These are phyloP conservation scores for Pythium insidiosum DNA, from an alignment of 352 stramenopile genomes.

Conservation along the genomic window DNA sequence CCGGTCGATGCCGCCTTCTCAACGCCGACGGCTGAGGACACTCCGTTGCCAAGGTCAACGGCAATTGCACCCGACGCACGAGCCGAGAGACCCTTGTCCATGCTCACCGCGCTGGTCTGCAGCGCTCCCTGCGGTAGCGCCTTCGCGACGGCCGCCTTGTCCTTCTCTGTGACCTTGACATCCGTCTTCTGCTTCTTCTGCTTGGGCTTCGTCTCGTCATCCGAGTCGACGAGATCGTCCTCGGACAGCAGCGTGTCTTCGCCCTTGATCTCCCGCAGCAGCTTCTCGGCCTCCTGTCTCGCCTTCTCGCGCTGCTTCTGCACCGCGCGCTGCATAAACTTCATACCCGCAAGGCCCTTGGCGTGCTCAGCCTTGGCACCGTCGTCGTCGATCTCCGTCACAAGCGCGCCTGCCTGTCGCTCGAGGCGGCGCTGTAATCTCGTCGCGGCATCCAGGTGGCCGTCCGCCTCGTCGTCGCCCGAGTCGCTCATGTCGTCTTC, in stretches of 20 bases:
- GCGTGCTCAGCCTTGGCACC: slow-evolving; percentile 37
- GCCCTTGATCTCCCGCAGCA: slow-evolving; percentile 92
- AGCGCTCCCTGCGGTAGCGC: slow-evolving; percentile 40
- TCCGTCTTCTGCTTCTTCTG: slow-evolving; percentile 32
- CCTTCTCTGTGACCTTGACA: slow-evolving; percentile 27
- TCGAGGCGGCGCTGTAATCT: slow-evolving; percentile 54
- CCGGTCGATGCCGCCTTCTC: slow-evolving; percentile 10
- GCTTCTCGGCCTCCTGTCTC: slow-evolving; percentile 86
- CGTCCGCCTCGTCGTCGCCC: slow-evolving; percentile 36
- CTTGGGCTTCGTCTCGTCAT: slow-evolving; percentile 26
- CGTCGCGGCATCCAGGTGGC: slow-evolving; percentile 39
- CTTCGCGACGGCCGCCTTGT: slow-evolving; percentile 44
- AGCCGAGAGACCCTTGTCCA: slow-evolving; percentile 62
- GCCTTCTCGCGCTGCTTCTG: slow-evolving; percentile 92
- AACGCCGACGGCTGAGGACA: slow-evolving; percentile 14
- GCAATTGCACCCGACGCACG: slow-evolving; percentile 54
- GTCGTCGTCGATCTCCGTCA: slow-evolving; percentile 70
- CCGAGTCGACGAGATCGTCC: slow-evolving; percentile 35
- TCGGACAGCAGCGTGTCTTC: slow-evolving; percentile 61
- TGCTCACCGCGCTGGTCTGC: slow-evolving; percentile 58
- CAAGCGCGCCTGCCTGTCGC: slow-evolving; percentile 61
- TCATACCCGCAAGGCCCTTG: slow-evolving; percentile 91
- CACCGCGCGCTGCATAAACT: slow-evolving; percentile 98
- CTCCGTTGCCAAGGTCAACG: slow-evolving; percentile 59
- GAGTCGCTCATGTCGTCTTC: slow-evolving; percentile 37